These are phyloP conservation scores for Serendipita sp. DNA, from an alignment of 768 basidiomycete species.

Conservation along the genomic window DNA sequence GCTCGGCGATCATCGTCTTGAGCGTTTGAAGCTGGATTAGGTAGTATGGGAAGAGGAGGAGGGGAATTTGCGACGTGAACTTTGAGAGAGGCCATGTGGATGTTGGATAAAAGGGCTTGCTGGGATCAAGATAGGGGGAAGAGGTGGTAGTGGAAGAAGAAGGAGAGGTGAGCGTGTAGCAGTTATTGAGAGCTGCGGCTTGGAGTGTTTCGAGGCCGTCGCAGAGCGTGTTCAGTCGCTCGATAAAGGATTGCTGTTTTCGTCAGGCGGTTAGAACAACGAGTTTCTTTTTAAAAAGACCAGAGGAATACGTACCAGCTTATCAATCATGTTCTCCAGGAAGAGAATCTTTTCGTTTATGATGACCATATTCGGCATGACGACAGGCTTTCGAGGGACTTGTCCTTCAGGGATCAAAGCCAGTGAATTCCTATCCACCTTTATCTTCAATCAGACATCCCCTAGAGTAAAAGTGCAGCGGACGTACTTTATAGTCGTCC, in stretches of 20 bases:
- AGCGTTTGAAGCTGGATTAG: not conserved
- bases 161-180: not conserved
- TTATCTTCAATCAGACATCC: not conserved
- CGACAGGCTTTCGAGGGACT: not conserved
- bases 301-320: not conserved
- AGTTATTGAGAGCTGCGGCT: not conserved
- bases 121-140: not conserved
- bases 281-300: not conserved
- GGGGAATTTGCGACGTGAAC: not conserved
- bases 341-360: not conserved
- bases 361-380: not conserved
- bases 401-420: not conserved
- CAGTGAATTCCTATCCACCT: not conserved
- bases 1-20: not conserved
- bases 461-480: not conserved
- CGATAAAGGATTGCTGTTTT: not conserved
- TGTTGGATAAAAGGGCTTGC: not conserved
- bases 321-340: not conserved
- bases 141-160: not conserved
- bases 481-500: not conserved
- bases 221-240: not conserved
- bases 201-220: not conserved
- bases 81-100: not conserved
- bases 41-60: not conserved
- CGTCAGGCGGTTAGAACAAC: too few relatives aligned